Conservation (phyloP, 345 rosid species). For the Brassica cretica region DNA sequence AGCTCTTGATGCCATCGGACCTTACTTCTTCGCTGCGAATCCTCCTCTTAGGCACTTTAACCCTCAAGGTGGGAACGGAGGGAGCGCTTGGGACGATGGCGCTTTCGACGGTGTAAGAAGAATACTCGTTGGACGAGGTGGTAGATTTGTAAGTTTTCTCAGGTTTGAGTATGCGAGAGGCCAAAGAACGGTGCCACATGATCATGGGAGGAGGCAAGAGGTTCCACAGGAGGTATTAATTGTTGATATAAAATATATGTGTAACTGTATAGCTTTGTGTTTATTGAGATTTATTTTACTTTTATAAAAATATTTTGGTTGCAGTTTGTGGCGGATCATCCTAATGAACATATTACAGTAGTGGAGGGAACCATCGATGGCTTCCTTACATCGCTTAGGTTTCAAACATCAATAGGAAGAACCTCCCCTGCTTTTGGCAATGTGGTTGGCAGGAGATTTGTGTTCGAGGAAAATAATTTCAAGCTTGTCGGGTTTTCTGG, state of each 20-base stretch:
- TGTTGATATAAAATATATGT: neutral
- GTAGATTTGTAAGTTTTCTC: conserved; percentile 13
- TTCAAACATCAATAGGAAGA: conserved; percentile 35
- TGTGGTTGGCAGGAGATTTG: conserved; percentile 30
- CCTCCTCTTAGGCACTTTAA: neutral
- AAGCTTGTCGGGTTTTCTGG: conserved; percentile 37
- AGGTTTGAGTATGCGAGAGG: conserved; percentile 36
- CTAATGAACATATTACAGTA: conserved; percentile 31
- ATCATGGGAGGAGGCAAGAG: conserved; percentile 25
- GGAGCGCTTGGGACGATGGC: neutral
- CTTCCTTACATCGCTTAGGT: conserved; percentile 13
- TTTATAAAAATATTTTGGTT: neutral
- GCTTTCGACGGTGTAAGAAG: neutral
- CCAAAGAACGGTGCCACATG: conserved; percentile 20
- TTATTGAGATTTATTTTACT: neutral
- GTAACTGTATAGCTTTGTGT: neutral
- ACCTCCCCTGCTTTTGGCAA: conserved; percentile 26
- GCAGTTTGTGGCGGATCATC: conserved; percentile 35
- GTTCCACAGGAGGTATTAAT: conserved; percentile 24
- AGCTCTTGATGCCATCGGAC: conserved; percentile 33
- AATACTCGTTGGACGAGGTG: conserved; percentile 3
- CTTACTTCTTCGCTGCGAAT: conserved; percentile 17
- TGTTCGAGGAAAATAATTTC: conserved; percentile 10
- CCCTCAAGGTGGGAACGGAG: neutral
- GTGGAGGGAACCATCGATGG: conserved; percentile 32